Base-by-base conservation (phyloP, 164 flowering plant species). In the Cinnamomum micranthum region DNA sequence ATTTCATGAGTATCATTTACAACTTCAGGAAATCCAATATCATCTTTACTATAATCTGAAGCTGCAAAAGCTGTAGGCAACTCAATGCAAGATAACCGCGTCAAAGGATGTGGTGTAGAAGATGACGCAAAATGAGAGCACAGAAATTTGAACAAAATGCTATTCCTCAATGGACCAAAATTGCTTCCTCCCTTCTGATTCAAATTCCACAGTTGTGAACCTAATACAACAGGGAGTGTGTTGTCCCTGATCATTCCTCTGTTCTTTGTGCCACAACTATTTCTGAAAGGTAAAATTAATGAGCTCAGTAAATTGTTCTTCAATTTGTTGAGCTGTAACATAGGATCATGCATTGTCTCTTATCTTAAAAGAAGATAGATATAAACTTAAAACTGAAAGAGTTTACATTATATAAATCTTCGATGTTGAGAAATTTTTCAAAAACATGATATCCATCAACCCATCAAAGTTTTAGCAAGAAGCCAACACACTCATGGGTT, bases 41-140 rank as follows among this genome's bases (percentile, higher is more conserved):
- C 77, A 72, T 50, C n/a, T 33, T 73, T 70, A 23, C 58, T 71
- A 70, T 76, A 51, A 75, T 82, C 79, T 25, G 79, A 74, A 64
- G 66, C 76, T 62, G 81, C 76, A 47, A 82, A 72, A 72, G 75
- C 75, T 33, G 52, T 66, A 20, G 81, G 77, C 27, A 70, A 27
- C 31, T 76, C 81, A 65, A 51, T 52, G 11, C 66, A 69, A 67
- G 81, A 76, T 64, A 74, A 59, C 77, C 64, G 65, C 59, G 75
- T 73, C 23, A 6, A n/a, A 33, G 60, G 70, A 74, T 50, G 12
- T 22, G 28, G 24, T 10, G 58, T 25, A 24, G 77, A 72, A 64
- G 75, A 65, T 35, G 80, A 76, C 25, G 71, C 67, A 28, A 35
- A 51, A 65, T 63, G 31, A 63, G 68, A 51, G 27, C 65, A 65